Evolutionary conservation across 768 basidiomycete species (phyloP), one percentile per base, ranked within the genome.

Genomic region (Pulveroboletus sp.): DNA sequence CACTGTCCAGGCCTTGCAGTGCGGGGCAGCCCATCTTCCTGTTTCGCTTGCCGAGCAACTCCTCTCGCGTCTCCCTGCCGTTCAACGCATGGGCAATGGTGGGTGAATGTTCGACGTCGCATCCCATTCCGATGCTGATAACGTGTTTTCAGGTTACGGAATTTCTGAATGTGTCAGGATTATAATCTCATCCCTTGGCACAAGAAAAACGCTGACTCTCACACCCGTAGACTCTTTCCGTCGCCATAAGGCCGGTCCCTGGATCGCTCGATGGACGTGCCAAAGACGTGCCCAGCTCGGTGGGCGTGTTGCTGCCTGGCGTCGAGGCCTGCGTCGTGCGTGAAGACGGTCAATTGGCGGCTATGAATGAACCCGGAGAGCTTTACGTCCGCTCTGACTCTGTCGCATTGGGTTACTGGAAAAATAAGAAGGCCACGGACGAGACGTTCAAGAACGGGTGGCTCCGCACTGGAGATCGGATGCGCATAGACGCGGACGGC

Each of bases 381-480:
- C 67, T 90, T 5, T 81, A 77, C 69, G 59, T 89, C 9, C 72
- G 71, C 31, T 76, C 83, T 16, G 61, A 50, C 0, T 85, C 79
- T 53, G 63, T 88, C 24, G 77, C 80, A 0, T 60, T 80, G 0
- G n/a, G n/a, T n/a, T n/a, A n/a, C n/a, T n/a, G n/a, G n/a, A n/a
- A n/a, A n/a, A n/a, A n/a, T n/a, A n/a, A 80, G 43, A 73, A 77
- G 51, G 83, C 86, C 0, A 87, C 80, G 20, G 68, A 69, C 44
- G 79, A 80, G 56, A 83, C 86, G 1, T 91, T 90, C 59, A 56
- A 48, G 12, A 73, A 78, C 39, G 86, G 87, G 17, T 92, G 89
- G 89, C 57, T 92, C 23, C 73, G 71, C 45, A 90, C 86, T 0
- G 89, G 89, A 3, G 89, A 92, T 63, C 71, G 75, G 46, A 85